phyloP scores from a whole-genome alignment of 352 stramenopile genomes.

The Blastocystis hominis region DNA sequence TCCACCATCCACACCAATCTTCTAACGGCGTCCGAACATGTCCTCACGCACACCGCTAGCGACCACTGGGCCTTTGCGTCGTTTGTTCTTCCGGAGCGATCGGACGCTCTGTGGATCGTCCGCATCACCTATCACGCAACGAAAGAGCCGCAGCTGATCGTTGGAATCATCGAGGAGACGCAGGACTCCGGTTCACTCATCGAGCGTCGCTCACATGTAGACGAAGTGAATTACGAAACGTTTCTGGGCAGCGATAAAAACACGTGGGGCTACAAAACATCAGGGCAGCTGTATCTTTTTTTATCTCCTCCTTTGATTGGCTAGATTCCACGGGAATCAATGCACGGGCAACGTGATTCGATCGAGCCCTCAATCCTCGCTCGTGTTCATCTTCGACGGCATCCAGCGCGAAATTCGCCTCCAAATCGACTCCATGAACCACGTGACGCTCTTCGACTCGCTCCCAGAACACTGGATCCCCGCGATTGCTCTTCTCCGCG shows the following conservation, averaged over 20 bases:
- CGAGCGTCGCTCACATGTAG: neutral
- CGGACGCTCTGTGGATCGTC: neutral
- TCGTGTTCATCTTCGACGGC: neutral
- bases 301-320: neutral
- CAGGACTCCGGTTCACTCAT: neutral
- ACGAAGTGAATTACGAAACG: neutral
- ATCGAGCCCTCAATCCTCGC: neutral
- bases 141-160: neutral
- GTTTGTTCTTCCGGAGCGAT: neutral
- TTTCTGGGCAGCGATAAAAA: constrained; percentile 21
- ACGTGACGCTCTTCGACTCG: constrained; percentile 1
- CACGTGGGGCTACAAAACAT: constrained; percentile 26
- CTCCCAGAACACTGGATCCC: constrained; percentile 8
- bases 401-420: neutral
- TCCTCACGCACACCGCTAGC: neutral
- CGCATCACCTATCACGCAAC: neutral
- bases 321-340: constrained; percentile 31
- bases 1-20: neutral
- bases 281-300: neutral
- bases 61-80: neutral
- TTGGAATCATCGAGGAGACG: constrained; percentile 9
- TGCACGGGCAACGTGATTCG: constrained; percentile 2
- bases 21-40: neutral
- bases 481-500: neutral
- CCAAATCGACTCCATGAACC: neutral